Evolutionary conservation across 2,329 filamentous ascomycete genomes (phyloP), one percentile per base, ranked within the genome.

Genomic region (Venturia aucupariae): DNA sequence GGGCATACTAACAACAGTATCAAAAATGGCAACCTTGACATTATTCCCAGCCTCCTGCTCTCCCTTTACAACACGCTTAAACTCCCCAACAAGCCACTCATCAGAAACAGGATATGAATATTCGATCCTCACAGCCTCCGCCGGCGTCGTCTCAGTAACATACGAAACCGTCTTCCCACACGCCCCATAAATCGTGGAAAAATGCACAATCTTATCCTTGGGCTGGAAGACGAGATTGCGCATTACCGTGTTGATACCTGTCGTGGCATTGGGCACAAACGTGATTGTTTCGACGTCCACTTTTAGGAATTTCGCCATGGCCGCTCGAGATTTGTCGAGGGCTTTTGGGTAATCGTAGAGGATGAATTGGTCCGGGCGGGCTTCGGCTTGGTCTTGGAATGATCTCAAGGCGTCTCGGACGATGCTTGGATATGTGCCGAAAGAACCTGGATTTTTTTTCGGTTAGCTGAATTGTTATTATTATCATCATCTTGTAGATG

Each of bases 211-310:
- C 67, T 88, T 86, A 72, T 97, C 92, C 66, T 88, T 87, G 0
- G 79, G 73, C 44, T 84, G 74, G 81, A 87, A 96, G 1, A 73
- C 71, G 2, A 97, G 75, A 72, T 89, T 92, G 51, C 88, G 85
- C n/a, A 96, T 81, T 5, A 96, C 84, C 0, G 86, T 90, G 76
- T 94, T 93, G 59, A 92, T 76, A 30, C 85, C 90, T 0, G 84
- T 87, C 0, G 90, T 95, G 15, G 92, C 90, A 73, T 97, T 97
- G 65, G 84, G 79, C 0, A 96, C 86, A 68, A 95, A 87, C 0
- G 96, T 91, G 46, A 90, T 78, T 11, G 86, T 85, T 11, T 87
- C 80, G 0, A 79, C 71, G 0, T 87, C 85, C 0, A 84, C 87
- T 66, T 89, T 84, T 66, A 97, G 77, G 27, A 90, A 71, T 30